phyloP scores from a whole-genome alignment of 2,329 filamentous ascomycete genomes.

The Penicillium palitans region DNA sequence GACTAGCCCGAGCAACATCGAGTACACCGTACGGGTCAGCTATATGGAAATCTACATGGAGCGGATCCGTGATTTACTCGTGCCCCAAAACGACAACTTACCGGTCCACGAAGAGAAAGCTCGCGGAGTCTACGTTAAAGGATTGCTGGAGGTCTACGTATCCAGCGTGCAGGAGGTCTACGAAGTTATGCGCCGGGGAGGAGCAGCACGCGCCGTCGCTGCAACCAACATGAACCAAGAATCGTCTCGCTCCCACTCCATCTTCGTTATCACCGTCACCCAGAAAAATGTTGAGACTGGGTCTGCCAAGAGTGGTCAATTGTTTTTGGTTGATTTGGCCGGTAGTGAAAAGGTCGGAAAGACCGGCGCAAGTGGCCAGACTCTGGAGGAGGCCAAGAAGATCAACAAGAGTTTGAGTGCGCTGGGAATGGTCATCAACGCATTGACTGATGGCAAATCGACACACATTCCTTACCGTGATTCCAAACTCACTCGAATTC shows the following conservation, averaged over 20 bases:
- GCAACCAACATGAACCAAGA: constrained; percentile 99
- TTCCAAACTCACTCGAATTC: constrained; percentile 93
- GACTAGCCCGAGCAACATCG: constrained; percentile 86
- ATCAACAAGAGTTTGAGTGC: constrained; percentile 99
- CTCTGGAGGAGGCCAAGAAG: constrained; percentile 97
- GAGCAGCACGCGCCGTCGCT: constrained; percentile 83
- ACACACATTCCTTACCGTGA: constrained; percentile 95
- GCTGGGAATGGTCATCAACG: constrained; percentile 98
- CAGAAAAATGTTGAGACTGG: constrained; percentile 98
- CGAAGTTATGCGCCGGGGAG: constrained; percentile 92
- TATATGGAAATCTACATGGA: constrained; percentile 99
- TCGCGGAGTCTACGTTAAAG: constrained; percentile 94
- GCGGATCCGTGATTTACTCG: constrained; percentile 87
- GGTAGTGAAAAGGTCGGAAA: constrained; percentile 99
- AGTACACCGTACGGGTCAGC: constrained; percentile 97
- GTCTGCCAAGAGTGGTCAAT: constrained; percentile 90
- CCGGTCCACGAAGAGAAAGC: constrained; percentile 98
- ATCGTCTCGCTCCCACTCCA: constrained; percentile 96
- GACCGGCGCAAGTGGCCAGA: constrained; percentile 95
- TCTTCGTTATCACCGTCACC: constrained; percentile 94
- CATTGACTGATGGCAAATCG: constrained; percentile 94
- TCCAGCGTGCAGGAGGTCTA: constrained; percentile 95
- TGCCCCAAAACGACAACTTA: constrained; percentile 91
- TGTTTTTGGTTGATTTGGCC: constrained; percentile 96
- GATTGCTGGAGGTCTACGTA: constrained; percentile 90